phyloP scores from a whole-genome alignment of 306 rosid species.

The Prunus davidiana region DNA sequence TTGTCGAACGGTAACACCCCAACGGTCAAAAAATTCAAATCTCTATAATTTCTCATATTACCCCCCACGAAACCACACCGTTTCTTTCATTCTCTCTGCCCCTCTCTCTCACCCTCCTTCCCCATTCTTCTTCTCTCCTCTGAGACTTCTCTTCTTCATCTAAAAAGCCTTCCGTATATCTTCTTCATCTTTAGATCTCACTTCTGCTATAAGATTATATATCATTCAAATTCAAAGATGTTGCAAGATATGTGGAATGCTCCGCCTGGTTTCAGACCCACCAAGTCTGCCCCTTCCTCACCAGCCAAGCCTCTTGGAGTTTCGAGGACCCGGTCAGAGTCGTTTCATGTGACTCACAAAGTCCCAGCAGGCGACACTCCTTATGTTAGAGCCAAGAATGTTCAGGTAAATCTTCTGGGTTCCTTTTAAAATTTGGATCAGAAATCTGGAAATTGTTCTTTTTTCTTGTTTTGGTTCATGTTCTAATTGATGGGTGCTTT shows the following conservation, averaged over 20 bases:
- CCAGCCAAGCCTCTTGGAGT: slow-evolving; percentile 88
- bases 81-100: not conserved
- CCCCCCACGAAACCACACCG: slow-evolving; percentile 9
- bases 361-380: slow-evolving; percentile 89
- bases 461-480: not conserved
- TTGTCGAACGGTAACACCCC: slow-evolving; percentile 31
- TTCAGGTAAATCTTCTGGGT: slow-evolving; percentile 53
- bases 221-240: slow-evolving; percentile 27
- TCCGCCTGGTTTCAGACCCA: slow-evolving; percentile 90
- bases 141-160: not conserved
- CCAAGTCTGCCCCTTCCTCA: slow-evolving; percentile 94
- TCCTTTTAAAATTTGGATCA: not conserved
- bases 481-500: not conserved
- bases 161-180: slow-evolving; percentile 5
- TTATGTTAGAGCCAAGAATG: slow-evolving; percentile 93
- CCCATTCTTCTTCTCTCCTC: not conserved
- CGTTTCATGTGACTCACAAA: slow-evolving; percentile 79
- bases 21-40: slow-evolving; percentile 34
- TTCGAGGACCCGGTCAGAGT: slow-evolving; percentile 69
- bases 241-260: slow-evolving; percentile 93
- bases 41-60: slow-evolving; percentile 8
- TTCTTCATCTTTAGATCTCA: slow-evolving; percentile 9
- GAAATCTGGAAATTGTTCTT: not conserved
- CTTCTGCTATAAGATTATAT: not conserved
- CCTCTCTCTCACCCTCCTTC: slow-evolving; percentile 9